Base-by-base conservation (phyloP, 1,284 basidiomycete species). In the Pascua guehoae region DNA sequence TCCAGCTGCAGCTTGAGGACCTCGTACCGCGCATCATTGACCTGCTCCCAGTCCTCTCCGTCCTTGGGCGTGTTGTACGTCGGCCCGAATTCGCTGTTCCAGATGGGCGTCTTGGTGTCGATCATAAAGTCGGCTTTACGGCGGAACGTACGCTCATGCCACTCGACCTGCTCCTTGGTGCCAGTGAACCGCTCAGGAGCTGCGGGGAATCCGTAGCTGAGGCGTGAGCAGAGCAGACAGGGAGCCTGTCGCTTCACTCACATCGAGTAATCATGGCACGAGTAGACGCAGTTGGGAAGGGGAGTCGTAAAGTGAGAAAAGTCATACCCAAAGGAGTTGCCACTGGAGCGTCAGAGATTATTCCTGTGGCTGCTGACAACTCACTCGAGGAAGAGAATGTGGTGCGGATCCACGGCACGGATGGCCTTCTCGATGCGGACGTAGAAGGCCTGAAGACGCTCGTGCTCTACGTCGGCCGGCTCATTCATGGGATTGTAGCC, bases 401-500 rank as follows among this genome's bases (percentile, higher is more conserved):
- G 88, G 44, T 85, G 69, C 8, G 78, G 68, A 72, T 89, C 88
- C n/a, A 86, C 78, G 7, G 77, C 77, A 36, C 85, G 81, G 62
- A 89, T 87, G 2, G 84, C 84, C n/a, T 75, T 78, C 66, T 85
- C 80, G 18, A 84, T 79, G 4, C 83, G 79, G 60, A 85, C 84
- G 71, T 89, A 89, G 68, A 85, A 85, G 5, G 64, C 67, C 43
- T 87, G 71, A 46, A 89, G 75, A 5, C 82, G 70, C 12, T 47
- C 54, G 7, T 71, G 72, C 46, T 75, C 62, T 12, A 78, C 71
- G 69, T 88, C 87, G 0, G 86, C 81, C 8, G 88, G 88, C 71
- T 89, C 88, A 74, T 89, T 89, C 47, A 89, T 78, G 5, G 84
- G 83, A 73, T 89, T 89, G 73, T 88, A 89, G 81, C 74, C 71